Evolutionary conservation across 345 rosid species (phyloP), one percentile per base, ranked within the genome.

Genomic region (Acer yangbiense): DNA sequence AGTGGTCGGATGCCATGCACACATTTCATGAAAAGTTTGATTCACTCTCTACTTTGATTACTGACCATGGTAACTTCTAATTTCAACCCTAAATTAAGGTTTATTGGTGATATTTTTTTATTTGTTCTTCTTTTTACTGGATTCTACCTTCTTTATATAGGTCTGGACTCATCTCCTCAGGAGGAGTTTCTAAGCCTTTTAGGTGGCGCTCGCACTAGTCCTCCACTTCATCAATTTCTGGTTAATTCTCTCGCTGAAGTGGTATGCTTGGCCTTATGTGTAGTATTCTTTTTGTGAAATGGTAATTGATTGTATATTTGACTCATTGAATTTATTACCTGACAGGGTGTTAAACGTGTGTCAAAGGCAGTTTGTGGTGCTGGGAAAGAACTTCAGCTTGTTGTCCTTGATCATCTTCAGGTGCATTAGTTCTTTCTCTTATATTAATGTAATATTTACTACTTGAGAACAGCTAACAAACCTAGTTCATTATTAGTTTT

Each of bases 151-250:
- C 80, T 86, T 66, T 82, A 68, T 63, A 54, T 72, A 95, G 99
- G 89, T 71, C 82, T 93, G 77, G 97, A 93, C 69, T 95, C 99
- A 13, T 86, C 93, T 76, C 97, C 99, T 60, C 96, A 95, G 76
- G 99, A 95, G 79, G 97, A 95, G 81, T 88, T 95, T 88, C 88
- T 93, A 64, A 93, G 99, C 83, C 96, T 95, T 79, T 78, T 95
- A 76, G 88, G 91, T 25, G 99, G 99, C 81, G 93, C 97, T 44
- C 89, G 94, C 52, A 92, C 92, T 65, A 95, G 99, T 87, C 98
- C 94, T 63, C 87, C 98, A 25, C 84, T 93, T 78, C 96, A 93
- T 82, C 98, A 95, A 80, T 95, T 95, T 84, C 90, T 95, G 65
- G 94, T 91, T 65, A 95, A 87, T 82, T 79, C 97, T 80, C 91